These are phyloP conservation scores for Candida broadrunensis DNA, from an alignment of 805 yeast genomes.

Conservation along the genomic window DNA sequence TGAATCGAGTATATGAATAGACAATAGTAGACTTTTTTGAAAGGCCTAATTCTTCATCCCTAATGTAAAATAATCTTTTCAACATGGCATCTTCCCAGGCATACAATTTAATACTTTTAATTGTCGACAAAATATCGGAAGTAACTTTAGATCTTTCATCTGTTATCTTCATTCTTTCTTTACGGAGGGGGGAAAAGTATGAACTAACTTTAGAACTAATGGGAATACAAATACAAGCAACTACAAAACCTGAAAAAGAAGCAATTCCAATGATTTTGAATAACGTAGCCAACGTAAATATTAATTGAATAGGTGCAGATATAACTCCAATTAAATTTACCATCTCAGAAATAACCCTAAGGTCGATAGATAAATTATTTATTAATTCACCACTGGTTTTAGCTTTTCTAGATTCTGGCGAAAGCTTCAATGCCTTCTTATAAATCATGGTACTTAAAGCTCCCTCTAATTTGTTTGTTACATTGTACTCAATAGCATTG, in stretches of 20 bases:
- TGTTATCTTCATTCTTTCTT: conserved; percentile 29
- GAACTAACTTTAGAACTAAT: conserved; percentile 34
- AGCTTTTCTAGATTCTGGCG: conserved; percentile 25
- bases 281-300: conserved; percentile 24
- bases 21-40: conserved; percentile 25
- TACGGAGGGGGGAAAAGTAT: conserved; percentile 42
- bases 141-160: conserved; percentile 33
- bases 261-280: conserved; percentile 31
- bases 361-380: conserved; percentile 28
- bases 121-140: conserved; percentile 32
- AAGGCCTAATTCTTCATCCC: conserved; percentile 29
- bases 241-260: conserved; percentile 28
- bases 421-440: conserved; percentile 22
- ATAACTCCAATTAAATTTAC: conserved; percentile 16
- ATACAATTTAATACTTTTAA: conserved; percentile 36
- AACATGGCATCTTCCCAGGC: conserved; percentile 41
- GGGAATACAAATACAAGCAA: conserved; percentile 30
- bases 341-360: conserved; percentile 43
- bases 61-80: conserved; percentile 22
- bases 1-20: conserved; percentile 24
- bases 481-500: conserved; percentile 7
- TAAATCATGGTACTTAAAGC: conserved; percentile 20
- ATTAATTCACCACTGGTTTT: conserved; percentile 30
- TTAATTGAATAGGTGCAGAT: conserved; percentile 19
- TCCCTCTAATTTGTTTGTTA: conserved; percentile 12